These are phyloP conservation scores for Helminthosporium solani DNA, from an alignment of 2,329 filamentous ascomycete species.

Conservation along the genomic window DNA sequence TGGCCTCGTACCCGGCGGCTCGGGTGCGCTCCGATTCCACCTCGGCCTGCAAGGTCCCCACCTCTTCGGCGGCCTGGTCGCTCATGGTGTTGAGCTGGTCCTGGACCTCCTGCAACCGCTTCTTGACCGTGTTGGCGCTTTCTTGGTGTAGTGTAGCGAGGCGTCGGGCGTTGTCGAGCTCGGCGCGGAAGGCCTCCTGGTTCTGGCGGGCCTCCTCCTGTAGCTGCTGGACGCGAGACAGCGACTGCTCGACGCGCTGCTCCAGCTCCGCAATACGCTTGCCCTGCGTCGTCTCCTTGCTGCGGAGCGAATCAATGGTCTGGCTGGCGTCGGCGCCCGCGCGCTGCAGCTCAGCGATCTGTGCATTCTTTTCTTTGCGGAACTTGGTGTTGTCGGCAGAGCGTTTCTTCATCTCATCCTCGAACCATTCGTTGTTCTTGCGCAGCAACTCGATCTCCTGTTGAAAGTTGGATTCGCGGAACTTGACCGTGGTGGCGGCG, in stretches of 20 bases:
- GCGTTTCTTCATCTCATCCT: conserved; percentile 88
- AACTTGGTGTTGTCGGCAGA: conserved; percentile 82
- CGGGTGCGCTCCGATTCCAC: conserved; percentile 57
- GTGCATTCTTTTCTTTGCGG: conserved; percentile 90
- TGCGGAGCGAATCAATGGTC: conserved; percentile 73
- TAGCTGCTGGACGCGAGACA: conserved; percentile 79
- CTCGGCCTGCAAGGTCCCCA: conserved; percentile 52
- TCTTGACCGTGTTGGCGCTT: conserved; percentile 69
- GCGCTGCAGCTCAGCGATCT: conserved; percentile 84
- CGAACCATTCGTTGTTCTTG: conserved; percentile 90
- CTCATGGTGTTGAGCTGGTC: conserved; percentile 62
- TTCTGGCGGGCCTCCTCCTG: conserved; percentile 78
- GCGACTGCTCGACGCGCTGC: conserved; percentile 80
- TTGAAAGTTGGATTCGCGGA: conserved; percentile 84
- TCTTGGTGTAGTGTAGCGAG: conserved; percentile 81
- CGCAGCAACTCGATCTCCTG: conserved; percentile 88
- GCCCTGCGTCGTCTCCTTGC: conserved; percentile 77
- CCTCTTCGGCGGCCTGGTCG: conserved; percentile 64
- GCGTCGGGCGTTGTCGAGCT: conserved; percentile 77
- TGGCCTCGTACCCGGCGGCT: conserved; percentile 62
- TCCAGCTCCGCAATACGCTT: conserved; percentile 80
- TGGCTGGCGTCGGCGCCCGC: conserved; percentile 82
- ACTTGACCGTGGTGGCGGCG: conserved; percentile 77
- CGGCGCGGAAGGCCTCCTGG: conserved; percentile 84
- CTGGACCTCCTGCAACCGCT: conserved; percentile 70